Base-by-base conservation (phyloP, 2,329 filamentous ascomycete genomes). In the Paecilomyces variotii region DNA sequence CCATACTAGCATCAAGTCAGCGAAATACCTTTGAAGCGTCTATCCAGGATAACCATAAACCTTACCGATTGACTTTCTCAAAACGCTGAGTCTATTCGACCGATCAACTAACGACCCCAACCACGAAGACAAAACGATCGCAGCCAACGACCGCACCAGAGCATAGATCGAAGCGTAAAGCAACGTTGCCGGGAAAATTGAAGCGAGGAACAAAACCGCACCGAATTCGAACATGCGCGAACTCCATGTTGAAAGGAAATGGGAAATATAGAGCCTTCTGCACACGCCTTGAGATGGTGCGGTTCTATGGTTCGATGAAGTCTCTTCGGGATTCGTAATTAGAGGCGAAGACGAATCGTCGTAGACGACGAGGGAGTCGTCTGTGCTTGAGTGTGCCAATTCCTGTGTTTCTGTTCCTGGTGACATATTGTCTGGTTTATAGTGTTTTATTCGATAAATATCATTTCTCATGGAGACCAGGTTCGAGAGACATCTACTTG, bases 161-260 rank as follows among this genome's bases (percentile, higher is more conserved):
- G 87, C 87, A 66, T 90, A 91, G n/a, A 87, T 73, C 0, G 87
- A 89, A 58, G 86, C 79, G 35, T 84, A 87, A 25, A 88, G 77
- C 25, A 91, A 74, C 0, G 86, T 89, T 0, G 77, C 73, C 0
- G 81, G 81, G 63, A 78, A 86, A 53, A 83, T 78, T 0, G 77
- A 70, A 0, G 83, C 82, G 9, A 86, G 74, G 68, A 81, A 86
- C 4, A 86, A 74, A 4, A 87, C 81, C 4, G 82, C 80, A 30
- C 79, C 84, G 58, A 87, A 87, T 66, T 87, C 84, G 61, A 87
- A 87, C 57, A 84, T 73, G 24, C 85, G 81, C 0, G 84, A 82
- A 69, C 87, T 87, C 82, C 83, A 86, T 54, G 84, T 82, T 3
- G 84, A 87, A 0, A 87, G 73, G 56, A 82, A 79, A 62, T 87